phyloP scores from a whole-genome alignment of 768 basidiomycete species.

The Coprinopsis sp. region DNA sequence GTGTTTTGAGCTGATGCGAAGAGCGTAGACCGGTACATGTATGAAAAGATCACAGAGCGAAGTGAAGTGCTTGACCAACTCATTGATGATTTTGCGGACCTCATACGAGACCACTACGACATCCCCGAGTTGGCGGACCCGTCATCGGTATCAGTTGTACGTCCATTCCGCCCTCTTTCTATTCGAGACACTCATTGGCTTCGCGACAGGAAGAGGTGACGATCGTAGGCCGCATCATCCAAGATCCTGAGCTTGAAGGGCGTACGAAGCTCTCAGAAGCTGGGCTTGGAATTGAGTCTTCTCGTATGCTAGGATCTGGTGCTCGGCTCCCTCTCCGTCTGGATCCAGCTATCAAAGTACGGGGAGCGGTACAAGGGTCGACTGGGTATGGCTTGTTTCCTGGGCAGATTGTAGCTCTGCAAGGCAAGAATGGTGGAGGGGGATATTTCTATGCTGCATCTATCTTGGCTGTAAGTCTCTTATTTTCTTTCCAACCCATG shows the following conservation, averaged over 20 bases:
- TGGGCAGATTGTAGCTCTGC: slow-evolving; percentile 80
- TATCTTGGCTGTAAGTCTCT: slow-evolving; percentile 62
- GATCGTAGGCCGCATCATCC: slow-evolving; percentile 69
- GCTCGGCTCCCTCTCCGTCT: slow-evolving; percentile 71
- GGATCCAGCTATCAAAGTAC: slow-evolving; percentile 57
- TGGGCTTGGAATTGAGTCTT: slow-evolving; percentile 77
- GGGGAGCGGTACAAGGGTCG: slow-evolving; percentile 56
- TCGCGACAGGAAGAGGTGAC: slow-evolving; percentile 52
- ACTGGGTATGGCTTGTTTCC: slow-evolving; percentile 78
- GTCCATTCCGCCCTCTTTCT: slow-evolving; percentile 12
- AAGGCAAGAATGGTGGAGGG: slow-evolving; percentile 88
- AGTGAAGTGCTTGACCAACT: slow-evolving; percentile 82
- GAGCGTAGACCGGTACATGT: slow-evolving; percentile 84
- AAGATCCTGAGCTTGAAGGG: slow-evolving; percentile 58
- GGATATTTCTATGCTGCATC: slow-evolving; percentile 83
- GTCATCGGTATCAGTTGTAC: slow-evolving; percentile 38
- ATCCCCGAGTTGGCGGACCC: slow-evolving; percentile 78
- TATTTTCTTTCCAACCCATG: background rate
- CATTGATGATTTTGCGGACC: slow-evolving; percentile 82
- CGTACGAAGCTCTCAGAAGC: slow-evolving; percentile 66
- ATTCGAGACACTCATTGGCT: slow-evolving; percentile 6
- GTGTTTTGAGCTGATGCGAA: background rate
- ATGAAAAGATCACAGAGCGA: slow-evolving; percentile 81
- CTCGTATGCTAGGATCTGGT: slow-evolving; percentile 65
- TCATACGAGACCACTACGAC: slow-evolving; percentile 65